Conservation (phyloP, 2,329 filamentous ascomycete genomes). For the Fusarium napiforme region DNA sequence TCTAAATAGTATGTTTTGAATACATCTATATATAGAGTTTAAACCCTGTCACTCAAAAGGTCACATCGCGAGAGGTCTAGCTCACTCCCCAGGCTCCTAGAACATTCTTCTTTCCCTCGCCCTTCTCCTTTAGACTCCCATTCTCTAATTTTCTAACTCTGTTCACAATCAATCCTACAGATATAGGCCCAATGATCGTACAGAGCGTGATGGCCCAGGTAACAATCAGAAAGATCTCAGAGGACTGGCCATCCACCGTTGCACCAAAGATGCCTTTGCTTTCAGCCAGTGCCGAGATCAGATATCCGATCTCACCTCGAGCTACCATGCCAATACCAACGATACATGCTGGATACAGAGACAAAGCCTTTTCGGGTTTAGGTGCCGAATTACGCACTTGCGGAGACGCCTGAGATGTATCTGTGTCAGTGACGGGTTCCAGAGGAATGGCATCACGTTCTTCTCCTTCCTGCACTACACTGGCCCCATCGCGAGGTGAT, state of each 20-base stretch:
- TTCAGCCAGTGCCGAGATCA: constrained; percentile 77
- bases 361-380: constrained; percentile 61
- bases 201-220: constrained; percentile 67
- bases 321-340: constrained; percentile 77
- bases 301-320: constrained; percentile 82
- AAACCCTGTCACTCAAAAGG: background rate
- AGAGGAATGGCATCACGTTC: background rate
- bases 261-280: constrained; percentile 56
- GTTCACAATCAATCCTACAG: constrained; percentile 59
- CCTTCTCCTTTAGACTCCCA: constrained; percentile 6
- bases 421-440: background rate
- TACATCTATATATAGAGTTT: too few relatives aligned
- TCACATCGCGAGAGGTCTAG: background rate
- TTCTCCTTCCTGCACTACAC: background rate
- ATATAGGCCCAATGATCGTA: constrained; percentile 62
- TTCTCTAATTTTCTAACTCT: constrained; percentile 50
- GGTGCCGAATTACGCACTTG: constrained; percentile 13
- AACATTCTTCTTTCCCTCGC: constrained; percentile 26
- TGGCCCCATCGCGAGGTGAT: background rate
- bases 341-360: constrained; percentile 74
- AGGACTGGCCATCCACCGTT: constrained; percentile 29
- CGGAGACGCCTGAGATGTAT: background rate
- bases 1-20: too few relatives aligned
- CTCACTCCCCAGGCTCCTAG: constrained; percentile 40
- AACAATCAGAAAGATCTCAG: constrained; percentile 62